Evolutionary conservation across 2,329 filamentous ascomycete genomes (phyloP).

Genomic region (Botryotinia calthae): DNA sequence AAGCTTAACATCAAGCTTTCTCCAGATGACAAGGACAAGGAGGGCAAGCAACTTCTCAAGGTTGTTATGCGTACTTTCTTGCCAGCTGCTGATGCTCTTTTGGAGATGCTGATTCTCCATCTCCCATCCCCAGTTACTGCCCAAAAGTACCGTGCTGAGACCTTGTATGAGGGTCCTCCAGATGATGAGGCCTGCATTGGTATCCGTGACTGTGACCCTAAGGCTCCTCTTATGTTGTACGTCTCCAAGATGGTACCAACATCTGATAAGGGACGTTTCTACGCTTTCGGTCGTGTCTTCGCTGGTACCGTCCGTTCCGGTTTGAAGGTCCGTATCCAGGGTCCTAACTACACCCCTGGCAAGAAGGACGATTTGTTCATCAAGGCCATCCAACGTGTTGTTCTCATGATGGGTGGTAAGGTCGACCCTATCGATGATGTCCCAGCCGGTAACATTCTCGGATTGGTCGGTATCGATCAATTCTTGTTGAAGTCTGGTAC

Average conservation of each 20-base stretch:
- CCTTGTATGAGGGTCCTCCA: conserved; percentile 93
- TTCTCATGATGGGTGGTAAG: conserved; percentile 99
- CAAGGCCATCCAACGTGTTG: conserved; percentile 99
- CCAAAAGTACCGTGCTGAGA: conserved; percentile 97
- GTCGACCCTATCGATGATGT: conserved; percentile 99
- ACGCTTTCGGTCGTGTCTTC: conserved; percentile 99
- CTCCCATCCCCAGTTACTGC: conserved; percentile 93
- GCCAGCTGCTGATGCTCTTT: conserved; percentile 92
- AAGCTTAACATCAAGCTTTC: conserved; percentile 96
- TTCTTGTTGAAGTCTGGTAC: conserved; percentile 99
- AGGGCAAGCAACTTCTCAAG: conserved; percentile 98
- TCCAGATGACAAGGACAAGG: conserved; percentile 82
- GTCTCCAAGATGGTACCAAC: conserved; percentile 99
- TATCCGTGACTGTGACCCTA: conserved; percentile 98
- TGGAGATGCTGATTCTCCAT: conserved; percentile 99
- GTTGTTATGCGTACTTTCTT: conserved; percentile 98
- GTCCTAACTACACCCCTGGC: conserved; percentile 95
- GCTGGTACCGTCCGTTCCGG: conserved; percentile 95
- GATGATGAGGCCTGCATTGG: conserved; percentile 92
- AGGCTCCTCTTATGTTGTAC: conserved; percentile 99
- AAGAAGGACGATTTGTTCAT: conserved; percentile 99
- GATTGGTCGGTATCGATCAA: conserved; percentile 98
- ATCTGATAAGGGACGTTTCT: conserved; percentile 99
- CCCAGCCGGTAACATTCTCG: conserved; percentile 98
- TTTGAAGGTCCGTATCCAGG: conserved; percentile 99